A percentile compares a stretch with the other conserved stretches of the same genome.
Conservation (phyloP, 148 eudicot genomes). For the Chenopodium quinoa region DNA sequence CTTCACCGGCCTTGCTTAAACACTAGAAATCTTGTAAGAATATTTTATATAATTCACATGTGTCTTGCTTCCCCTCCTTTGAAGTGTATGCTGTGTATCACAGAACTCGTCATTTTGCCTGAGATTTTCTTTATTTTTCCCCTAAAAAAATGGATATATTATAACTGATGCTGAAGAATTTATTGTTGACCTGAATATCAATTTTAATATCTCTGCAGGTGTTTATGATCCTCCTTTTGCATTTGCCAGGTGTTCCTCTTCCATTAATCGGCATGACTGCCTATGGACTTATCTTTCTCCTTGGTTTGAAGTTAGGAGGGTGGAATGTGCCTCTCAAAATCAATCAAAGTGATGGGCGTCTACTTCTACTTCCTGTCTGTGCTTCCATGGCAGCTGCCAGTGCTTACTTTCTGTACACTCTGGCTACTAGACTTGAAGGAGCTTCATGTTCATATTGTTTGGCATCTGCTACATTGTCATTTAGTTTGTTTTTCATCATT, state of each 20-base stretch:
- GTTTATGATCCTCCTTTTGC: slow-evolving; percentile 35
- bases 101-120: neutral
- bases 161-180: neutral
- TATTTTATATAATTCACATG: neutral
- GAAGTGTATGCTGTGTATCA: no score
- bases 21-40: neutral
- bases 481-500: slow-evolving; percentile 68
- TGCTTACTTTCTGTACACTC: slow-evolving; percentile 74
- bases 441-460: slow-evolving; percentile 78
- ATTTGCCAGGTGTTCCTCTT: slow-evolving; percentile 88
- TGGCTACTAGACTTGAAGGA: slow-evolving; percentile 67
- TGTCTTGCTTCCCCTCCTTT: neutral
- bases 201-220: slow-evolving; percentile 24
- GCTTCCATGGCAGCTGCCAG: slow-evolving; percentile 93
- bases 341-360: slow-evolving; percentile 51
- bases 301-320: slow-evolving; percentile 60
- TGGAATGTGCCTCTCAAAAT: slow-evolving; percentile 52
- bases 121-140: neutral
- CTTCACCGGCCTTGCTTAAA: neutral
- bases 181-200: slow-evolving; percentile 18
- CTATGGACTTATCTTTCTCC: slow-evolving; percentile 66
- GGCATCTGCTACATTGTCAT: slow-evolving; percentile 65
- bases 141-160: neutral
- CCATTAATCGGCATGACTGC: slow-evolving; percentile 81
- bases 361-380: slow-evolving; percentile 58